Evolutionary conservation across 202 grass and related monocot genomes (phyloP).

Genomic region (Sporobolus alterniflorus): DNA sequence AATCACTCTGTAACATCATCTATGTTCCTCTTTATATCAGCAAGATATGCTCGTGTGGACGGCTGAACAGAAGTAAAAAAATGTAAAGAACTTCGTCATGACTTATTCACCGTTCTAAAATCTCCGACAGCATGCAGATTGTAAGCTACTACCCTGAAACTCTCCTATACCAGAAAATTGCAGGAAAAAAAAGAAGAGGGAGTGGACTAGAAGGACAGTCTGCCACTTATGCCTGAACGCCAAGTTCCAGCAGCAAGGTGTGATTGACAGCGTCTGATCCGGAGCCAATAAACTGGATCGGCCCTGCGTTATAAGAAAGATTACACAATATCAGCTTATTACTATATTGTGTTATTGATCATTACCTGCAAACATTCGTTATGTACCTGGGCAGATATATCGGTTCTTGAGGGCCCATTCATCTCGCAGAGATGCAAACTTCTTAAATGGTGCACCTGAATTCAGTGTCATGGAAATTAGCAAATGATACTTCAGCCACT

Average conservation of each 20-base stretch:
- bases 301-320: constrained; percentile 47
- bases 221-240: constrained; percentile 36
- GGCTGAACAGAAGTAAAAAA: background rate
- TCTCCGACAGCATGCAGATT: background rate
- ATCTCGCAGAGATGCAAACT: constrained; percentile 85
- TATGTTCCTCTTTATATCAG: background rate
- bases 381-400: constrained; percentile 93
- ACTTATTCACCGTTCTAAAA: background rate
- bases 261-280: constrained; percentile 63
- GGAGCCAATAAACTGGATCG: constrained; percentile 87
- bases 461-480: constrained; percentile 35
- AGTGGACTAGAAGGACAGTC: background rate
- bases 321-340: background rate
- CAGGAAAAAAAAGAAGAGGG: background rate
- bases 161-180: background rate
- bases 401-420: constrained; percentile 90
- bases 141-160: background rate
- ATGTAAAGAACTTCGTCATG: background rate
- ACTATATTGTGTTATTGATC: background rate
- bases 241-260: constrained; percentile 64
- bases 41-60: background rate
- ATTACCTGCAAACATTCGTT: background rate
- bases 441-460: constrained; percentile 80
- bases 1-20: background rate
- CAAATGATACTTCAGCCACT: constrained; percentile 11